Evolutionary conservation across 495 filamentous ascomycete species (phyloP), one percentile per base, ranked within the genome.

Genomic region (Staphylotrichum longicolle): DNA sequence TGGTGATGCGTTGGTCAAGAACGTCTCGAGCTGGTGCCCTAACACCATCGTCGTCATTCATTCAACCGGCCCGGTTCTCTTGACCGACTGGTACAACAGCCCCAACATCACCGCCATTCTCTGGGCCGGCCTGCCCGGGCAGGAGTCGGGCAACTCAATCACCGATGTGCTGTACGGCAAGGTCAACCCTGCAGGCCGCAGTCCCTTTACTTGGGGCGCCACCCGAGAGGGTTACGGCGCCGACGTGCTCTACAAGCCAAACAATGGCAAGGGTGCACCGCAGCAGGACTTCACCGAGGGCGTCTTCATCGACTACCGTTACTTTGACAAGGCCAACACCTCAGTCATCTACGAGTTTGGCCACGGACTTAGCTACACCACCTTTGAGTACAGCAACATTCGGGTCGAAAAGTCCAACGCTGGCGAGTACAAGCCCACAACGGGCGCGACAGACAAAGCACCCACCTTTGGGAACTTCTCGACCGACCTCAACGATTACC

Each of bases 1-100:
- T 59, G 91, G 89, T 12, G 93, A 97, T 49, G 78, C 80, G 0
- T 78, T 98, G 42, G 86, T 98, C 72, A 80, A 85, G 67, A 86
- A 86, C 51, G 91, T 96, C 32, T 83, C 91, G 5, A 80, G 83
- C 20, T 69, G 83, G 62, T 94, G 90, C 78, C 86, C 89, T 76
- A 96, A 96, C 81, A 96, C 93, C 20, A 86, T 98, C 57, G 90
- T 98, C 12, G 84, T 98, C 56, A 88, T 98, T 63, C 93, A 98
- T 75, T 88, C 89, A 4, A 82, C 88, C 7, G 91, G 91, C 3
- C 83, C 93, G 14, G 91, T 97, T 20, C 76, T 96, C 0, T 67
- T 96, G 30, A 83, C 86, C 33, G 81, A 88, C 33, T 96, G 86
- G 79, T 87, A 90, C 62, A 76, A 92, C 63, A 86, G 89, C 73